These are phyloP conservation scores for Holtermannia corniformis DNA, from an alignment of 768 basidiomycete genomes.

Conservation along the genomic window DNA sequence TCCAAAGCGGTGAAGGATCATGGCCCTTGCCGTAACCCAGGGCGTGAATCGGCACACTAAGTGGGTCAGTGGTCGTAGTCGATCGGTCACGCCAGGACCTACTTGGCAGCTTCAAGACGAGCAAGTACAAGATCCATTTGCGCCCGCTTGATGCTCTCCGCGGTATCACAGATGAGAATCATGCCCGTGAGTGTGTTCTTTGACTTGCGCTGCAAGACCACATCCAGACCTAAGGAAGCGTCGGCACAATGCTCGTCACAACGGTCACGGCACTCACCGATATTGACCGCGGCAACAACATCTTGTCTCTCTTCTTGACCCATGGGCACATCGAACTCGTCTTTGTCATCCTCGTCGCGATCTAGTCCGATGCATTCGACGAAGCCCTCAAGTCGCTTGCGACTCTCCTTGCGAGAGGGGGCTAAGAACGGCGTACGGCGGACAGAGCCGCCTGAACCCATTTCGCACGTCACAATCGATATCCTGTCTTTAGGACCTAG, in stretches of 20 bases:
- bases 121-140: constrained; percentile 98
- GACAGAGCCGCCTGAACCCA: constrained; percentile 69
- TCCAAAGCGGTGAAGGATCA: constrained; percentile 95
- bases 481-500: constrained; percentile 69
- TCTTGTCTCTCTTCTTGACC: constrained; percentile 89
- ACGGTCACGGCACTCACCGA: constrained; percentile 49
- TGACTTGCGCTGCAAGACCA: constrained; percentile 85
- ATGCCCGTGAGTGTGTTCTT: constrained; percentile 86
- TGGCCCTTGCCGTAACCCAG: constrained; percentile 95
- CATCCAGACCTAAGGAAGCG: constrained; percentile 57
- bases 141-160: constrained; percentile 81
- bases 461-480: constrained; percentile 85
- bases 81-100: constrained; percentile 5
- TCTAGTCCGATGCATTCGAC: constrained; percentile 55
- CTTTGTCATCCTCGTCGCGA: constrained; percentile 43
- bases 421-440: constrained; percentile 89
- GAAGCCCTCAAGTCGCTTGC: constrained; percentile 62
- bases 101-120: constrained; percentile 87
- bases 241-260: background rate
- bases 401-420: constrained; percentile 59
- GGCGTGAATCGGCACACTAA: constrained; percentile 82
- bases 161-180: constrained; percentile 83
- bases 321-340: constrained; percentile 58
- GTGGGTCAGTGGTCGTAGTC: background rate
- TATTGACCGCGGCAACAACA: constrained; percentile 96